Evolutionary conservation across 2,329 filamentous ascomycete genomes (phyloP).

Genomic region (Didymosphaeria variabile): DNA sequence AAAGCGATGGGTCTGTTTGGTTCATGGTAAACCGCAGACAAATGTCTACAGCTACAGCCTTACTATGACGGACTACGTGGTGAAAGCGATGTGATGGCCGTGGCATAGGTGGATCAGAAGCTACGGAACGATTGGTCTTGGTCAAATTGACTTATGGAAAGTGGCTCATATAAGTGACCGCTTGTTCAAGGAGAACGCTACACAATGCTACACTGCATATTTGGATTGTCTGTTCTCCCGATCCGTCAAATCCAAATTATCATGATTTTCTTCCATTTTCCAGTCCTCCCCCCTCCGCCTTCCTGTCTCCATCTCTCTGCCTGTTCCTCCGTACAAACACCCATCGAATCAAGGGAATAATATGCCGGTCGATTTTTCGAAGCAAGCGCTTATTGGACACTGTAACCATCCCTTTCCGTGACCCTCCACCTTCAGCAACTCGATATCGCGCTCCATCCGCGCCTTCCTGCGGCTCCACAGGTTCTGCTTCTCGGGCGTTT

Average conservation of each 20-base stretch:
- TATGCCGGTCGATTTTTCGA: constrained; percentile 20
- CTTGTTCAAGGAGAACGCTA: not conserved
- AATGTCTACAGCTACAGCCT: not conserved
- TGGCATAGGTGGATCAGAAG: no score
- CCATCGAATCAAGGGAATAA: constrained; percentile 25
- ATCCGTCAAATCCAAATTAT: constrained; percentile 32
- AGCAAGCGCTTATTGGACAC: constrained; percentile 18
- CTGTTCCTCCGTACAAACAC: constrained; percentile 28
- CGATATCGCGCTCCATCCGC: constrained; percentile 24
- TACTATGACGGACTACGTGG: not conserved
- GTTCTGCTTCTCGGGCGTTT: not conserved
- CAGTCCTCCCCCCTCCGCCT: constrained; percentile 19
- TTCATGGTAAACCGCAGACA: not conserved
- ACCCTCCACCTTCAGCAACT: constrained; percentile 18
- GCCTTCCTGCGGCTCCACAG: constrained; percentile 5
- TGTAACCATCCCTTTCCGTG: constrained; percentile 17
- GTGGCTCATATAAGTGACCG: no score
- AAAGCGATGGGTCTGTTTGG: not conserved
- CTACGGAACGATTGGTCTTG: no score
- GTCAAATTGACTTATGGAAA: no score
- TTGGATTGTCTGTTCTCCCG: constrained; percentile 30
- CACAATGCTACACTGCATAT: constrained; percentile 23
- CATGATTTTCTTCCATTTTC: constrained; percentile 28
- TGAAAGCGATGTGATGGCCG: not conserved
- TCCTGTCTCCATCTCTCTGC: constrained; percentile 23